phyloP scores from a whole-genome alignment of 345 rosid genomes.

The Sonneratia alba region DNA sequence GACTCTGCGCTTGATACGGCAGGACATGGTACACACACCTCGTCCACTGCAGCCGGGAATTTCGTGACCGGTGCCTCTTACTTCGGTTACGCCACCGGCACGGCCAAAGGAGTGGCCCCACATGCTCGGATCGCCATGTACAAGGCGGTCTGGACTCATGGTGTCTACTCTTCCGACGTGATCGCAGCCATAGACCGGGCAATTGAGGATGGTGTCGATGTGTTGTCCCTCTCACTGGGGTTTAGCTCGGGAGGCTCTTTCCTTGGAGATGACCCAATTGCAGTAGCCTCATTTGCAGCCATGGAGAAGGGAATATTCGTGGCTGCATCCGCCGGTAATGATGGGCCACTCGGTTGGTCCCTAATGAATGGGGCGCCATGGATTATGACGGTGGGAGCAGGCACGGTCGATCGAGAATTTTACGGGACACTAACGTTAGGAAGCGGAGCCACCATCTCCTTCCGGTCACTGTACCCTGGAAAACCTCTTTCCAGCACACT shows the following conservation, averaged over 20 bases:
- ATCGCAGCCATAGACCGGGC: constrained; percentile 48
- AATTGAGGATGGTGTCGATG: constrained; percentile 33
- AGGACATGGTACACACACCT: constrained; percentile 44
- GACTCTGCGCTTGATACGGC: constrained; percentile 23
- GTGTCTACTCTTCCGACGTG: constrained; percentile 28
- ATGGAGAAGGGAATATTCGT: constrained; percentile 27
- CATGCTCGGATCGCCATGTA: constrained; percentile 29
- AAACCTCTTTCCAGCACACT: constrained; percentile 11
- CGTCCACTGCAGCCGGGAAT: constrained; percentile 42
- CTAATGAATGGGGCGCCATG: constrained; percentile 37
- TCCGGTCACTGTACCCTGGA: constrained; percentile 27
- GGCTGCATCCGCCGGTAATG: constrained; percentile 41
- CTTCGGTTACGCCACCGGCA: constrained; percentile 33
- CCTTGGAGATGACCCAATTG: constrained; percentile 25
- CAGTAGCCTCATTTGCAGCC: constrained; percentile 37
- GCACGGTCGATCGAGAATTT: constrained; percentile 28
- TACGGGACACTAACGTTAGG: constrained; percentile 26
- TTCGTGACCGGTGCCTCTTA: constrained; percentile 26
- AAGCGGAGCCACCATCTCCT: constrained; percentile 15
- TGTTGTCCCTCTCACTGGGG: constrained; percentile 31
- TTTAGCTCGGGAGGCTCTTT: not conserved
- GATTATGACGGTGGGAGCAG: constrained; percentile 29
- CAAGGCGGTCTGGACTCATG: constrained; percentile 27
- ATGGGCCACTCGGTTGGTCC: constrained; percentile 20
- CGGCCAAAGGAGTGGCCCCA: constrained; percentile 33